These are phyloP conservation scores for Yamadazyma blattariae DNA, from an alignment of 1,139 yeast genomes.

Conservation along the genomic window DNA sequence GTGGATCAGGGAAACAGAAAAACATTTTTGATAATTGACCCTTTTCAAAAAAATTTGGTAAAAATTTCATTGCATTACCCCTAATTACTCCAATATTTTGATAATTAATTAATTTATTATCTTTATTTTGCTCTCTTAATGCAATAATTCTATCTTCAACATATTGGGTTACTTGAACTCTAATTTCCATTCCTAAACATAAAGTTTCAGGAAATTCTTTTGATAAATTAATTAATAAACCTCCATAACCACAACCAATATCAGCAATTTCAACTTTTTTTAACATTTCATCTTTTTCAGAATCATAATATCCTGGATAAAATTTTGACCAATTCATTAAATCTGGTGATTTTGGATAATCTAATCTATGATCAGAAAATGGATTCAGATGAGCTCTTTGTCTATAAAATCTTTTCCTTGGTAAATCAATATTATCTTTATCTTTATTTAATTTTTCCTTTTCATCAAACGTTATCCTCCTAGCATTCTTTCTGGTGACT, in stretches of 20 bases:
- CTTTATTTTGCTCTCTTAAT: constrained; percentile 53
- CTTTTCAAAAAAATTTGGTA: constrained; percentile 87
- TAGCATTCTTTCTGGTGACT: constrained; percentile 30
- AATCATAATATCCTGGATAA: constrained; percentile 60
- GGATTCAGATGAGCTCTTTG: constrained; percentile 99
- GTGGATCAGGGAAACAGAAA: constrained; percentile 99
- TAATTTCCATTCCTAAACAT: constrained; percentile 92
- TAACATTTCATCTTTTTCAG: constrained; percentile 38
- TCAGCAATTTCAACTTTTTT: constrained; percentile 85
- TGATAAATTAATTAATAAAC: constrained; percentile 76
- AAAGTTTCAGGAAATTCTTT: constrained; percentile 70
- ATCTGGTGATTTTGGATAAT: constrained; percentile 78
- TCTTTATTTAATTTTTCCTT: neutral
- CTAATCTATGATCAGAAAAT: constrained; percentile 89
- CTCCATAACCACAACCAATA: constrained; percentile 98
- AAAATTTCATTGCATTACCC: constrained; percentile 96
- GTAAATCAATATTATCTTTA: constrained; percentile 42
- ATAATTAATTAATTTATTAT: constrained; percentile 35
- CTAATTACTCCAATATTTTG: constrained; percentile 87
- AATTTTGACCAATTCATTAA: constrained; percentile 83
- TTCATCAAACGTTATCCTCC: constrained; percentile 29
- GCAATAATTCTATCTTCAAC: constrained; percentile 96
- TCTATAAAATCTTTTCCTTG: constrained; percentile 84
- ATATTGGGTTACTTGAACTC: constrained; percentile 96
- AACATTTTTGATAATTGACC: constrained; percentile 86